These are phyloP conservation scores for Pleurotus platypus DNA, from an alignment of 768 basidiomycete genomes.

Conservation along the genomic window DNA sequence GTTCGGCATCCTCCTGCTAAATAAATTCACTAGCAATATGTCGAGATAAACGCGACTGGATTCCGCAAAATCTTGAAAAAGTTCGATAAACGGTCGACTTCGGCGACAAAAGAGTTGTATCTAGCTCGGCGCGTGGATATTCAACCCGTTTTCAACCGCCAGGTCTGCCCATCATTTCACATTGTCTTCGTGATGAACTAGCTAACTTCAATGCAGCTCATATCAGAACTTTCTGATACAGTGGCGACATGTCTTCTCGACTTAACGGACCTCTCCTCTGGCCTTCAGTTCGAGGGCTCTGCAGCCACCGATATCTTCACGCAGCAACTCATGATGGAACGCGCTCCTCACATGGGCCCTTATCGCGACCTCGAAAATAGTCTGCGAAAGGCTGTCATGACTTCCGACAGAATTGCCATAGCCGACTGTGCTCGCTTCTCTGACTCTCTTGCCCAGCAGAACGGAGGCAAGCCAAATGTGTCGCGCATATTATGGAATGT, in stretches of 20 bases:
- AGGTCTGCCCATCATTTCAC: constrained; percentile 44
- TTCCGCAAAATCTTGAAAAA: constrained; percentile 98
- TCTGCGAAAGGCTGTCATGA: constrained; percentile 71
- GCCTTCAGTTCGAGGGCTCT: constrained; percentile 74
- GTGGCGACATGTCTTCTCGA: constrained; percentile 82
- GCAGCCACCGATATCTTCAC: constrained; percentile 74
- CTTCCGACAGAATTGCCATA: constrained; percentile 56
- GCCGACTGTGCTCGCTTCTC: constrained; percentile 70
- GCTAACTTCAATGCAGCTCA: constrained; percentile 53
- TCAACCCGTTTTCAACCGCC: constrained; percentile 97
- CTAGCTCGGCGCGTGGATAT: constrained; percentile 95
- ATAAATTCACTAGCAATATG: constrained; percentile 68
- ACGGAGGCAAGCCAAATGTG: constrained; percentile 62
- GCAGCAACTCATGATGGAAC: constrained; percentile 66
- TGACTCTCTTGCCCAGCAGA: constrained; percentile 58
- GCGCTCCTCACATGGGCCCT: constrained; percentile 60
- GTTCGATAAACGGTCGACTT: constrained; percentile 95
- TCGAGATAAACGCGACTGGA: constrained; percentile 95
- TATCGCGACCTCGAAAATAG: constrained; percentile 88
- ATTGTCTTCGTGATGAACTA: constrained; percentile 5
- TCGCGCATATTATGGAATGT: constrained; percentile 96
- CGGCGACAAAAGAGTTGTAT: constrained; percentile 95
- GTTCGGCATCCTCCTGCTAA: constrained; percentile 17
- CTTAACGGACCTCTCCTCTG: constrained; percentile 71
- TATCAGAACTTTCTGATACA: constrained; percentile 91